Percentiles rank a stretch among this genome's conserved stretches.
phyloP scores from a whole-genome alignment of 1,284 basidiomycete genomes.

The Stygiomarasmius scandens region DNA sequence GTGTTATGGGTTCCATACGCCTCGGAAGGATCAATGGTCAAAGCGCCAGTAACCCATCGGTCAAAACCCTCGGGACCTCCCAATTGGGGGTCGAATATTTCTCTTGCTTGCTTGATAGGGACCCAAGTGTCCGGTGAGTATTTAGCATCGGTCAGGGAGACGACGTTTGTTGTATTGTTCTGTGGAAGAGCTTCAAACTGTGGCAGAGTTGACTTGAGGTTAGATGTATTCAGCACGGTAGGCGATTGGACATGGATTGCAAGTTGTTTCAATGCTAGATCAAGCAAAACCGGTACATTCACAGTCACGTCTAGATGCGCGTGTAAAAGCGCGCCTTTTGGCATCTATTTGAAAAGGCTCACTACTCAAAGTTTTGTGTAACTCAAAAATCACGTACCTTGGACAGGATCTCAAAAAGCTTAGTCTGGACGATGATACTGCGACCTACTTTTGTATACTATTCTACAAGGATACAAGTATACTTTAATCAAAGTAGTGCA shows the following conservation, averaged over 20 bases:
- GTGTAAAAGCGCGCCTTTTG: slow-evolving; percentile 74
- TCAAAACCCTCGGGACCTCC: slow-evolving; percentile 70
- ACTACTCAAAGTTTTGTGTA: neutral
- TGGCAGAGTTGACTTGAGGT: slow-evolving; percentile 46
- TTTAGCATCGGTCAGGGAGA: slow-evolving; percentile 43
- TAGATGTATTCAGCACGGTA: slow-evolving; percentile 37
- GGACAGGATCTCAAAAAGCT: slow-evolving; percentile 58
- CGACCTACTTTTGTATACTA: slow-evolving; percentile 57
- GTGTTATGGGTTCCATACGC: slow-evolving; percentile 74
- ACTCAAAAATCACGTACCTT: slow-evolving; percentile 42
- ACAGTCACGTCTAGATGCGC: slow-evolving; percentile 73
- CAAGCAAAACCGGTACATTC: slow-evolving; percentile 51
- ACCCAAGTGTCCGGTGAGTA: slow-evolving; percentile 56
- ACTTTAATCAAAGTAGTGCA: too few relatives aligned
- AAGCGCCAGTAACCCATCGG: slow-evolving; percentile 56
- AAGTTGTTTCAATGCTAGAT: slow-evolving; percentile 56
- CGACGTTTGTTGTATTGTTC: slow-evolving; percentile 29
- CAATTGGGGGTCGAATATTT: slow-evolving; percentile 49
- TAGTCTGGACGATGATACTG: slow-evolving; percentile 58
- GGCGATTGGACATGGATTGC: slow-evolving; percentile 59
- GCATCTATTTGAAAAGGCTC: slow-evolving; percentile 54
- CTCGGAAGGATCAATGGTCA: slow-evolving; percentile 69
- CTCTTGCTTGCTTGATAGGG: slow-evolving; percentile 52
- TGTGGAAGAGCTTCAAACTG: slow-evolving; percentile 50
- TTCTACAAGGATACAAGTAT: too few relatives aligned